These are phyloP conservation scores for Diaporthe longicolla DNA, from an alignment of 2,329 filamentous ascomycete genomes.

Conservation along the genomic window DNA sequence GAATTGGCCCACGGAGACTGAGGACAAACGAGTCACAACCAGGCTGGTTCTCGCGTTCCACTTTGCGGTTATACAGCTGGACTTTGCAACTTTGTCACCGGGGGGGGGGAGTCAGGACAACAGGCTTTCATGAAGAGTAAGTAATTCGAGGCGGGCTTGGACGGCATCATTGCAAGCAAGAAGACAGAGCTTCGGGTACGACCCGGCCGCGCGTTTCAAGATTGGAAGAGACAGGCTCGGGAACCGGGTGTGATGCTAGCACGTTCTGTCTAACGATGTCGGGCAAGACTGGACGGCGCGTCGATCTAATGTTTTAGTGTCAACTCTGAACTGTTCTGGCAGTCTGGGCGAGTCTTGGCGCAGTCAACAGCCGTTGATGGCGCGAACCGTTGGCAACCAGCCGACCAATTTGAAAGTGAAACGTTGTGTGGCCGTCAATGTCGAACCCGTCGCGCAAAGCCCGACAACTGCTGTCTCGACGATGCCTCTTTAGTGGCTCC, in stretches of 20 bases:
- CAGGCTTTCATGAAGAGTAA: neutral
- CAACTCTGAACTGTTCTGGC: neutral
- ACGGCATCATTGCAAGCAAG: neutral
- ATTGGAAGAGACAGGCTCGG: neutral
- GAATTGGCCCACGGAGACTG: neutral
- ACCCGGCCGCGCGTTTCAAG: neutral
- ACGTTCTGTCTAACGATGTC: neutral
- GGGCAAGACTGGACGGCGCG: neutral
- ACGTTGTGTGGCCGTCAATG: neutral
- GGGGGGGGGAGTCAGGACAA: neutral
- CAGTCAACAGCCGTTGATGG: neutral
- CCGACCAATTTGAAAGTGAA: neutral
- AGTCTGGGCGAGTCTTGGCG: conserved; percentile 21
- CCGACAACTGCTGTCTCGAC: too few relatives aligned
- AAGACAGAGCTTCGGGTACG: neutral
- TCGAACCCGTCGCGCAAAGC: neutral
- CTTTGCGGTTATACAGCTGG: neutral
- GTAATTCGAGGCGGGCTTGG: neutral
- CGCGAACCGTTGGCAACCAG: too few relatives aligned
- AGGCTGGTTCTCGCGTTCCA: too few relatives aligned
- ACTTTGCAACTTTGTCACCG: neutral
- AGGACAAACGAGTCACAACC: neutral
- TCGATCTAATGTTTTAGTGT: conserved; percentile 12
- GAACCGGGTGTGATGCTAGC: neutral
- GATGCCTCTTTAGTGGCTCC: neutral